Percentiles rank a stretch among this genome's conserved stretches.
These are phyloP conservation scores for Chaetoceros tenuissimus DNA, from an alignment of 108 stramenopile genomes.

Conservation along the genomic window DNA sequence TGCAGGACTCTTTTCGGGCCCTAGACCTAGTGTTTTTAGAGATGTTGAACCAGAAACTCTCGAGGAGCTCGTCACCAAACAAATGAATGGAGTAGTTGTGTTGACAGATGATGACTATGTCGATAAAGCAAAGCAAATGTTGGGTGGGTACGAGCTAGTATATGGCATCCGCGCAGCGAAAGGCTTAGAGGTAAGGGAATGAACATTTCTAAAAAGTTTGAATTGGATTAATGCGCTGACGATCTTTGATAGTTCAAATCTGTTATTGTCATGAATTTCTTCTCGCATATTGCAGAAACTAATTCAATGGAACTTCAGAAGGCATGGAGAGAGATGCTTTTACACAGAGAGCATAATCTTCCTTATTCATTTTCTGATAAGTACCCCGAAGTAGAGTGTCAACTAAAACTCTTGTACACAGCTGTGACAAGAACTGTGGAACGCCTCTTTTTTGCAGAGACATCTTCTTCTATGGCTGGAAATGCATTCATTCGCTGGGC, in stretches of 20 bases:
- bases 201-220: too few species aligned
- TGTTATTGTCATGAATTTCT: conserved; percentile 53
- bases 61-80: conserved; percentile 12
- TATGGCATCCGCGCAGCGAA: conserved; percentile 35
- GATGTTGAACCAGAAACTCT: conserved; percentile 10
- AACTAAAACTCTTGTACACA: too few species aligned
- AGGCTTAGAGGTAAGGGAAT: too few species aligned
- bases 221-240: too few species aligned
- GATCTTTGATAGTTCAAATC: conserved; percentile 45
- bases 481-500: conserved; percentile 26
- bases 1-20: conserved; percentile 35
- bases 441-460: conserved; percentile 45
- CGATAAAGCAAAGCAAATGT: conserved; percentile 1
- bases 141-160: conserved; percentile 10
- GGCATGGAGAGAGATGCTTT: conserved; percentile 32
- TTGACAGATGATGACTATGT: conserved; percentile 27
- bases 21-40: conserved; percentile 35
- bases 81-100: conserved; percentile 21
- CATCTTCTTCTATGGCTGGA: conserved; percentile 19
- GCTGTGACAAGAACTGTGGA: conserved; percentile 36
- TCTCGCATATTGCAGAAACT: conserved; percentile 24
- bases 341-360: conserved; percentile 15
- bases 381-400: conserved; percentile 39
- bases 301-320: conserved; percentile 27
- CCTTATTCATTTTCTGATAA: neutral